Evolutionary conservation across 176 grass and related monocot species (phyloP).

Genomic region (Ensete ventricosum): DNA sequence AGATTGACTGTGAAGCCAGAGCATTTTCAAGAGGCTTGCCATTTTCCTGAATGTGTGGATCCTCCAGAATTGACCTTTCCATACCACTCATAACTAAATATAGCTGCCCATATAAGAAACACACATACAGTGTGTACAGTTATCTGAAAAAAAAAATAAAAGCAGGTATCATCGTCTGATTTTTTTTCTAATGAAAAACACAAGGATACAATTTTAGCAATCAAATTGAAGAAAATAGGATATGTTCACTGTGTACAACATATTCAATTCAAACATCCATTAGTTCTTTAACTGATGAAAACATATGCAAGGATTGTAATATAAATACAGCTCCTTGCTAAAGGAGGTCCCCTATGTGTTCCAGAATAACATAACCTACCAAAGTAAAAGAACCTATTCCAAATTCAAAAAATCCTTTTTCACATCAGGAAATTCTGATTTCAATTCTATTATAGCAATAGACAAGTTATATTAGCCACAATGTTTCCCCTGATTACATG

Average conservation of each 20-base stretch:
- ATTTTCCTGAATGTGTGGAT: slow-evolving; percentile 52
- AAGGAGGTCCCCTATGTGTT: neutral
- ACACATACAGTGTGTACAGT: slow-evolving; percentile 90
- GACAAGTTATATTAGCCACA: neutral
- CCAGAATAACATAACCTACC: neutral
- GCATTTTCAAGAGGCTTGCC: slow-evolving; percentile 77
- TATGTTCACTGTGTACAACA: neutral
- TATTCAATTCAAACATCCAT: neutral
- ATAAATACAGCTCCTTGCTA: no score
- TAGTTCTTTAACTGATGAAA: neutral
- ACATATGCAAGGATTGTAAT: neutral
- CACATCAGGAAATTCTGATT: neutral
- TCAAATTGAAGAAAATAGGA: neutral
- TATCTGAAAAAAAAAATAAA: slow-evolving; percentile 33
- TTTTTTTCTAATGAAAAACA: neutral
- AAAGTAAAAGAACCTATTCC: neutral
- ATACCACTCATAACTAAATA: slow-evolving; percentile 90
- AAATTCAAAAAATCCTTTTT: neutral
- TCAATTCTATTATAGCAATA: neutral
- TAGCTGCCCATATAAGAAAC: slow-evolving; percentile 82
- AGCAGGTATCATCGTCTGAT: neutral
- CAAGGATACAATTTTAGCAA: neutral
- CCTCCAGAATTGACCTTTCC: slow-evolving; percentile 67
- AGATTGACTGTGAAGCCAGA: slow-evolving; percentile 79
- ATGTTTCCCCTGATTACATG: no score